These are phyloP conservation scores for Jamesozyma spencerorum DNA, from an alignment of 805 yeast genomes.

Conservation along the genomic window DNA sequence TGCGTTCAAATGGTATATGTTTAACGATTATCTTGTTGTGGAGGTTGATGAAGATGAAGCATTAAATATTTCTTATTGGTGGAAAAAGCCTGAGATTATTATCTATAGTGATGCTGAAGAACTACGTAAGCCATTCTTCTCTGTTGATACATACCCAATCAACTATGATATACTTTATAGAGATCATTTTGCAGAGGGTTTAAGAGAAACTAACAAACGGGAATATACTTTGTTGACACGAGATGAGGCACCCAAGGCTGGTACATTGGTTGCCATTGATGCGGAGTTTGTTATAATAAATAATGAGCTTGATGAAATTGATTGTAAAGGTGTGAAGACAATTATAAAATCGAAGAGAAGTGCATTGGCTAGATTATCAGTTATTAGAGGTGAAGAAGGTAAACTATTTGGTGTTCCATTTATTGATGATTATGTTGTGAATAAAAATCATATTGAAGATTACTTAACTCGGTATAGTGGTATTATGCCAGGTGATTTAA, in stretches of 20 bases:
- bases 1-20: constrained; percentile 57
- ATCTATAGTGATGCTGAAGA: constrained; percentile 49
- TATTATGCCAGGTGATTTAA: constrained; percentile 85
- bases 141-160: constrained; percentile 43
- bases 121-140: constrained; percentile 35
- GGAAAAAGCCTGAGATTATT: constrained; percentile 77
- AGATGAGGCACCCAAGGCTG: constrained; percentile 63
- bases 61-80: constrained; percentile 55
- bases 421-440: constrained; percentile 85
- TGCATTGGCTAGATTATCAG: constrained; percentile 84
- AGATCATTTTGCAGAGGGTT: constrained; percentile 64
- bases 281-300: constrained; percentile 87
- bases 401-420: constrained; percentile 64
- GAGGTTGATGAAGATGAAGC: constrained; percentile 71
- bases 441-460: constrained; percentile 63
- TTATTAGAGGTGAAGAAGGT: constrained; percentile 62
- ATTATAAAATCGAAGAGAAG: constrained; percentile 66
- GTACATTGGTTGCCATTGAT: constrained; percentile 82
- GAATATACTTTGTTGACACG: constrained; percentile 63
- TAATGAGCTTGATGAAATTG: constrained; percentile 71
- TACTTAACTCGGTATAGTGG: constrained; percentile 89
- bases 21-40: constrained; percentile 84
- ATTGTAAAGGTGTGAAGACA: constrained; percentile 58
- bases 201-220: constrained; percentile 45
- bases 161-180: constrained; percentile 60